Evolutionary conservation across 2,329 filamentous ascomycete genomes (phyloP).

Genomic region (Colletotrichum noveboracense): DNA sequence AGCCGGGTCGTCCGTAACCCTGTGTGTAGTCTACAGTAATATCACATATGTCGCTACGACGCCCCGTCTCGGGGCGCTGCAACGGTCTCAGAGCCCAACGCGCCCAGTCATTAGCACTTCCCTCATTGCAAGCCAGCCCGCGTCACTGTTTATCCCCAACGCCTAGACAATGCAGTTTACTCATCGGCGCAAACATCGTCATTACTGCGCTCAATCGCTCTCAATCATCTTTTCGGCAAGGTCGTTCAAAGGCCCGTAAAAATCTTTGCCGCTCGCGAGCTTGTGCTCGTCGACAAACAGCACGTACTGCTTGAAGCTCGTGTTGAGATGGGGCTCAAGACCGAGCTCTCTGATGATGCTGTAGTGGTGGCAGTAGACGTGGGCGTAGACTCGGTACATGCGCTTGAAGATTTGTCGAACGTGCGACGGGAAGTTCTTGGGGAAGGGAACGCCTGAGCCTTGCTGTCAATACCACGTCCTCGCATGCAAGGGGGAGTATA

Average conservation of each 20-base stretch:
- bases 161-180: constrained; percentile 17
- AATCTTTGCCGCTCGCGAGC: constrained; percentile 91
- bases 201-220: constrained; percentile 69
- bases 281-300: constrained; percentile 97
- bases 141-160: constrained; percentile 19
- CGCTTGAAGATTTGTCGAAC: constrained; percentile 98
- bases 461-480: constrained; percentile 10
- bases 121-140: constrained; percentile 5
- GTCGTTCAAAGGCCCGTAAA: constrained; percentile 94
- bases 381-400: constrained; percentile 97
- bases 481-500: not conserved
- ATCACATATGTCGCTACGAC: constrained; percentile 18
- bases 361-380: constrained; percentile 99
- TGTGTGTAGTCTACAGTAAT: constrained; percentile 20
- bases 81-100: not conserved
- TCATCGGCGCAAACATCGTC: not conserved
- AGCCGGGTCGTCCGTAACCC: not conserved
- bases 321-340: constrained; percentile 96
- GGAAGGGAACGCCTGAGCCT: constrained; percentile 81
- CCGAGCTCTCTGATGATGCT: constrained; percentile 94
- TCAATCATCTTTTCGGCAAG: constrained; percentile 97
- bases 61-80: not conserved
- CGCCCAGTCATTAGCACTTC: constrained; percentile 11
- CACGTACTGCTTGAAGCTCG: constrained; percentile 99
- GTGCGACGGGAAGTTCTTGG: constrained; percentile 86